phyloP scores from a whole-genome alignment of 148 eudicot genomes.

The Cornus controversa region DNA sequence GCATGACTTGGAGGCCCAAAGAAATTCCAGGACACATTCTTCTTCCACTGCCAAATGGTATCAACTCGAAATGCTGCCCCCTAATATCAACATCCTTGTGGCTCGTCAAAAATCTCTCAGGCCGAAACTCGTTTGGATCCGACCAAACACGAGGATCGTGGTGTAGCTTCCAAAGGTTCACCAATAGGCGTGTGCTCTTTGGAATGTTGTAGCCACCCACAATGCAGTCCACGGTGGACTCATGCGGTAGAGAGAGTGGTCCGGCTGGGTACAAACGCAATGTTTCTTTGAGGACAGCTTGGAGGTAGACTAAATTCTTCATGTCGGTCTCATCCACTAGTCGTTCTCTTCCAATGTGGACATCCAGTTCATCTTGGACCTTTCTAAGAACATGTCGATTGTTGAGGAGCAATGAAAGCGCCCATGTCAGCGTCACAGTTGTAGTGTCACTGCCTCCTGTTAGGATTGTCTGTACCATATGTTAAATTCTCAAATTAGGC shows the following conservation, averaged over 20 bases:
- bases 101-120: conserved; percentile 30
- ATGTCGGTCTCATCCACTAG: conserved; percentile 8
- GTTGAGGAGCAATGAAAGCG: not conserved
- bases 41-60: conserved; percentile 39
- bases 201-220: conserved; percentile 20
- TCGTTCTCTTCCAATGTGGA: not conserved
- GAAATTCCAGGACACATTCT: conserved; percentile 30
- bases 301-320: conserved; percentile 16
- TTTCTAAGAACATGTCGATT: not conserved
- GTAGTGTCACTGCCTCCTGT: not conserved
- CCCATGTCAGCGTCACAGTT: not conserved
- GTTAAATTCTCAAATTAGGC: too few species aligned
- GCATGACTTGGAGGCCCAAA: conserved; percentile 19
- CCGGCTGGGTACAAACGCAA: conserved; percentile 16
- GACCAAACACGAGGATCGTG: conserved; percentile 25
- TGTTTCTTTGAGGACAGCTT: conserved; percentile 29
- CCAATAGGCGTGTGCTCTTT: conserved; percentile 10
- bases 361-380: not conserved
- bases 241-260: conserved; percentile 10
- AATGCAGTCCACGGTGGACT: conserved; percentile 5
- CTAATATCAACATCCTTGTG: conserved; percentile 25
- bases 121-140: conserved; percentile 20
- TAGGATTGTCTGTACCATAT: not conserved
- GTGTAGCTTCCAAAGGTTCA: conserved; percentile 26
- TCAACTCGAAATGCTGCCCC: conserved; percentile 30